Conservation (phyloP, 805 yeast genomes). For the Kregervanrija fluxuum region DNA sequence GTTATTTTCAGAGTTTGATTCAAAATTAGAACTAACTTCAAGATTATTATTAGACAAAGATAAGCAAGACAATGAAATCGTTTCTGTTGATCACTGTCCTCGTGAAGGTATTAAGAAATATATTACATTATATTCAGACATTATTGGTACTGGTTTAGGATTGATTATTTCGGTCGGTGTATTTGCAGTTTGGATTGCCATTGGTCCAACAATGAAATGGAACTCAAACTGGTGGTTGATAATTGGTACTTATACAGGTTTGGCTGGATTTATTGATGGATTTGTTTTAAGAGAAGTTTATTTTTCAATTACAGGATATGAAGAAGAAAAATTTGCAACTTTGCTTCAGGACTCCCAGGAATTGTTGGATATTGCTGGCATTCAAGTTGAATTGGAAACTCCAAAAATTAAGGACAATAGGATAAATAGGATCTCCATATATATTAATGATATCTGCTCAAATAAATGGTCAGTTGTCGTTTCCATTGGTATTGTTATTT, state of each 20-base stretch:
- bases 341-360: slow-evolving; percentile 28
- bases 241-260: slow-evolving; percentile 40
- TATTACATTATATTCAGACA: slow-evolving; percentile 30
- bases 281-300: slow-evolving; percentile 34
- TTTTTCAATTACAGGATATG: slow-evolving; percentile 19
- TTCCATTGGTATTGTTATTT: slow-evolving; percentile 24
- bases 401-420: slow-evolving; percentile 2
- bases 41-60: slow-evolving; percentile 2
- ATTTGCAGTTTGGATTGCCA: slow-evolving; percentile 30
- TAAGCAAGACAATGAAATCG: slow-evolving; percentile 17
- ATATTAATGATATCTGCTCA: slow-evolving; percentile 27
- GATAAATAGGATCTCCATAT: slow-evolving; percentile 10
- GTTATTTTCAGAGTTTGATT: slow-evolving; percentile 21
- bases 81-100: slow-evolving; percentile 22
- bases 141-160: slow-evolving; percentile 38
- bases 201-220: slow-evolving; percentile 32
- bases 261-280: slow-evolving; percentile 37
- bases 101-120: slow-evolving; percentile 9
- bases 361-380: slow-evolving; percentile 22
- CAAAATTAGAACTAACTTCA: slow-evolving; percentile 20
- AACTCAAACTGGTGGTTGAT: slow-evolving; percentile 38
- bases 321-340: slow-evolving; percentile 17
- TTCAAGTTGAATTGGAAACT: slow-evolving; percentile 12
- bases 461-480: slow-evolving; percentile 26
- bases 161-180: slow-evolving; percentile 27